Evolutionary conservation across 129 eudicot species (phyloP), one percentile per base, ranked within the genome.

Genomic region (Ambrosia trifida): DNA sequence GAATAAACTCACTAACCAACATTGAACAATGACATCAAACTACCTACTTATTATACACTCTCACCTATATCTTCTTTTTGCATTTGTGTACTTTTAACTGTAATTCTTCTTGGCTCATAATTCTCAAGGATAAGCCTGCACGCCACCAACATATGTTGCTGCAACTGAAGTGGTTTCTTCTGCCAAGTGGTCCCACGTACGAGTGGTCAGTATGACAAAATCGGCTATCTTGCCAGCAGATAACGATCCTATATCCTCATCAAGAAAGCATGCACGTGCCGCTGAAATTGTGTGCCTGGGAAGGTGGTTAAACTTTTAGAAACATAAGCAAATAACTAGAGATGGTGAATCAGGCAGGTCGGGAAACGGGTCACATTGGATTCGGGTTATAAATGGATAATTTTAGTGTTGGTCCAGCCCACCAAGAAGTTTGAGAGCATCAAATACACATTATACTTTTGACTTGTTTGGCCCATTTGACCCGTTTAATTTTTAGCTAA

Each of bases 61-160:
- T 12, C 58, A 16, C 24, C 7, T 7, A 40, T 8, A 28, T 40
- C 20, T 28, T 65, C 51, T 2, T 33, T 8, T 11, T n/a, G 46
- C 45, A 56, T 32, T 2, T 10, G 69, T 68, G 14, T 68, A 45
- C 9, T 10, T 32, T 14, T 14, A 41, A 43, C 51, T 24, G 30
- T 35, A 54, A 11, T 30, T 66, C 46, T 53, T 65, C 28, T 17
- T 2, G 9, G 47, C 60, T 61, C 71, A 63, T 38, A 61, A 63
- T 44, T 69, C 66, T 66, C 70, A 75, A 11, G 92, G 82, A 76
- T 85, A 94, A 20, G 89, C 94, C 68, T 50, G 79, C 46, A 71
- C 35, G 6, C 99, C 97, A 60, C 97, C 89, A 30, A 90, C 91
- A 69, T 87, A 95, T 18, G 99, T 95, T 24, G 96, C 96, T 56